These are phyloP conservation scores for Rhizopogon vinicolor DNA, from an alignment of 768 basidiomycete species.

Conservation along the genomic window DNA sequence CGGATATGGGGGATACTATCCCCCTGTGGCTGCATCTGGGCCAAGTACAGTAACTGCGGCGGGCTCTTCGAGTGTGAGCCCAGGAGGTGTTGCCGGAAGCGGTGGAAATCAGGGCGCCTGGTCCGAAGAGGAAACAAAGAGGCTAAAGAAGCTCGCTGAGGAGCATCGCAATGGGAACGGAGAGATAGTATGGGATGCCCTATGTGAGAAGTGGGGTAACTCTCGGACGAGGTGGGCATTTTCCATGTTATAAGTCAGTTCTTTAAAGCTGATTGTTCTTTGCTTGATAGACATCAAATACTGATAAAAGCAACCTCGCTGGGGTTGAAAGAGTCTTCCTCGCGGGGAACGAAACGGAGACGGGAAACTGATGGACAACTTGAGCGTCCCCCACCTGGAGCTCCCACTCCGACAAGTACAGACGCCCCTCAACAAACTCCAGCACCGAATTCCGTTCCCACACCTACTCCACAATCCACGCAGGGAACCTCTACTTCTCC, in stretches of 20 bases:
- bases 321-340: slow-evolving; percentile 73
- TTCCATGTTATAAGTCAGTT: background rate
- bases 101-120: slow-evolving; percentile 66
- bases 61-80: slow-evolving; percentile 16
- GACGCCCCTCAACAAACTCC: slow-evolving; percentile 19
- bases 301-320: slow-evolving; percentile 77
- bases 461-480: slow-evolving; percentile 16
- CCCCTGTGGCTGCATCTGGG: slow-evolving; percentile 20
- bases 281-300: slow-evolving; percentile 63
- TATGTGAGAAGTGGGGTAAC: slow-evolving; percentile 69
- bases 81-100: slow-evolving; percentile 15
- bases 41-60: slow-evolving; percentile 21
- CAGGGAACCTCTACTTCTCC: slow-evolving; percentile 28
- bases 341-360: slow-evolving; percentile 56
- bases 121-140: slow-evolving; percentile 74
- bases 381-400: slow-evolving; percentile 17
- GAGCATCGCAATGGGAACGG: slow-evolving; percentile 47
- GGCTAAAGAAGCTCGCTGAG: slow-evolving; percentile 63
- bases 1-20: slow-evolving; percentile 29
- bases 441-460: slow-evolving; percentile 28
- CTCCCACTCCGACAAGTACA: slow-evolving; percentile 14
- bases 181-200: slow-evolving; percentile 75
- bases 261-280: background rate
- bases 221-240: slow-evolving; percentile 60
- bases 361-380: slow-evolving; percentile 38